Base-by-base conservation (phyloP, 805 yeast genomes). In the Wickerhamomyces hampshirensis region DNA sequence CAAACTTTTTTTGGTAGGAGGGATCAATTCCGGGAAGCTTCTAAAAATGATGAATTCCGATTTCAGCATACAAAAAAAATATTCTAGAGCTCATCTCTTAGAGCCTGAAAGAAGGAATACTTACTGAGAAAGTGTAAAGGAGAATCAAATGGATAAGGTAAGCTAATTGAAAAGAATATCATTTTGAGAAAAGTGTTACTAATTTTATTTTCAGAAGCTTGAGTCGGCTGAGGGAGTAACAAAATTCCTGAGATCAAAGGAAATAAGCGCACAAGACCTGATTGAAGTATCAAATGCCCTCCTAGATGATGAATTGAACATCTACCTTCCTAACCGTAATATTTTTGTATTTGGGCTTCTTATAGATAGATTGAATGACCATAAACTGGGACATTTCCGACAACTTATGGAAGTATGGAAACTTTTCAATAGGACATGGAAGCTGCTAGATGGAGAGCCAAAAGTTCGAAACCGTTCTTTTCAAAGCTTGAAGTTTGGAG, bases 291-390 rank as follows among this genome's bases (percentile, higher is more conserved):
- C 63, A 6, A 46, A 39, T 29, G 49, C 47, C 26, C 58, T 67
- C 21, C 51, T 73, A 15, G 63, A 55, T 19, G 59, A 53, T 14
- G 37, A 54, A 26, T 37, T 55, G 35, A 53, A 36, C 1, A 62
- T 75, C 2, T 68, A 63, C 37, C 65, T 83, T 11, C 89, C 88
- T 7, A 72, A 77, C 38, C 62, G 62, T 36, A 68, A 69, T 17
- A 50, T 58, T 1, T 83, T 83, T 44, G 59, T 80, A 4, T 63
- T 80, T 33, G 84, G 78, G 32, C 60, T 83, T 23, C 42, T 82
- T 1, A 65, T 75, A 34, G 86, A 80, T 50, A 63, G 88, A 37
- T 55, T 82, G 49, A 70, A 71, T 38, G 84, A 77, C 38, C 41
- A 44, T 8, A 67, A 66, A 31, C 53, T 57, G n/a, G 42, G 55